Base-by-base conservation (phyloP, 2,329 filamentous ascomycete genomes). In the Penicillium psychrosexuale region DNA sequence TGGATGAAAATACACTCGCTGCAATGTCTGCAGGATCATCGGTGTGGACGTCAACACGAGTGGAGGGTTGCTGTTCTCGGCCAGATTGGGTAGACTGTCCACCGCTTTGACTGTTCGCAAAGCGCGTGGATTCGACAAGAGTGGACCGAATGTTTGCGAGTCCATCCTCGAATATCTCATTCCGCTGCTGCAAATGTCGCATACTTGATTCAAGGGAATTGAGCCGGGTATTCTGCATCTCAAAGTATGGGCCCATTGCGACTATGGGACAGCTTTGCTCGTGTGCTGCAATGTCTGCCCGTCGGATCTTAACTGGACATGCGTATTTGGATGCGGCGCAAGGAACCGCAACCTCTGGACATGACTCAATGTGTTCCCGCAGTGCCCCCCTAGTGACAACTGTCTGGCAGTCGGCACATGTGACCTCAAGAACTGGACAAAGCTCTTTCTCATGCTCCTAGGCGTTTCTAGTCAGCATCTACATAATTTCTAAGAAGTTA, bases 241-340 rank as follows among this genome's bases (percentile, higher is more conserved):
- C 71, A 22, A 79, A 71, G 48, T 75, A 76, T 17, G 77, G 76
- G 0, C 71, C 69, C 54, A 79, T 72, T 5, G 76, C 71, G 11
- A 80, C 76, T 43, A 84, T 74, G 0, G 78, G 75, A 63, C 84
- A 87, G 28, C 68, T 67, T 47, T 73, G 69, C 46, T 78, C 73
- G 60, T 82, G 78, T 39, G 74, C 69, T 38, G 73, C 69, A 31
- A 74, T 64, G 17, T 74, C 70, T 22, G 68, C 66, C 12, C 69
- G 67, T 57, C 69, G 72, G 58, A 73, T 61, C 37, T 70, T 72
- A 38, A 71, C 66, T 5, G 63, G 66, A 55, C 77, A 79, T n/a
- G 77, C 77, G 51, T 74, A 78, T 56, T 72, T 72, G 1, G 72
- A 70, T 28, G 73, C 75, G 8, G 66, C 47, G 55, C 75, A 78